These are phyloP conservation scores for Rehmannia glutinosa DNA, from an alignment of 257 asterid species.

Conservation along the genomic window DNA sequence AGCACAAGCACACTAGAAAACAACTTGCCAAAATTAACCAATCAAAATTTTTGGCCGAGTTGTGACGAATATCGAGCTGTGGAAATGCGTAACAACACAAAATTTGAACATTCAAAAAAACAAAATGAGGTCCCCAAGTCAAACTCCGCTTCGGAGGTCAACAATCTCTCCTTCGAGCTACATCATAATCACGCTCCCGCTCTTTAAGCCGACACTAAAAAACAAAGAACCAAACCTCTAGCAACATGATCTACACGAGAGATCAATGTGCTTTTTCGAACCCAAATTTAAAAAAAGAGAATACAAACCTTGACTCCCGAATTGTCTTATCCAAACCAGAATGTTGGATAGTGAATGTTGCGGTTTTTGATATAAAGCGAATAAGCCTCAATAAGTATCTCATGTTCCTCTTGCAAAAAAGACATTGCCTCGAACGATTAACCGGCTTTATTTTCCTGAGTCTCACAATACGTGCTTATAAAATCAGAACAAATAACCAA, in stretches of 20 bases:
- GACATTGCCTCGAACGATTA: constrained; percentile 4
- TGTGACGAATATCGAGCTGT: no score
- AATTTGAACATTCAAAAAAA: not conserved
- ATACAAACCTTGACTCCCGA: constrained; percentile 64
- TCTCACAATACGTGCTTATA: not conserved
- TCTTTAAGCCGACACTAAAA: constrained; percentile 62
- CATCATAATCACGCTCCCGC: constrained; percentile 69
- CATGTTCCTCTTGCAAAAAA: constrained; percentile 72
- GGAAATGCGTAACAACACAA: no score
- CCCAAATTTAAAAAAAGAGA: constrained; percentile 8
- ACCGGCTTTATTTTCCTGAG: not conserved
- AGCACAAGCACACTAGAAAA: no score
- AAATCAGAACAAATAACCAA: not conserved
- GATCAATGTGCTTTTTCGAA: not conserved
- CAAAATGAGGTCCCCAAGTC: not conserved
- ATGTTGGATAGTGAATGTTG: constrained; percentile 59
- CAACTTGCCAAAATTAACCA: no score
- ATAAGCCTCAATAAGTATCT: constrained; percentile 54
- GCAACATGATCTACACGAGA: constrained; percentile 2
- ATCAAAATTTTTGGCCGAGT: no score
- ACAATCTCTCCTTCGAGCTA: constrained; percentile 58
- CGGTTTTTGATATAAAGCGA: constrained; percentile 50
- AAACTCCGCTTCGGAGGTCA: constrained; percentile 85
- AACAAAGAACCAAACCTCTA: constrained; percentile 21
- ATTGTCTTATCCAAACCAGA: constrained; percentile 48